Evolutionary conservation across 164 flowering plant species (phyloP).

Genomic region (Berberis thunbergii): DNA sequence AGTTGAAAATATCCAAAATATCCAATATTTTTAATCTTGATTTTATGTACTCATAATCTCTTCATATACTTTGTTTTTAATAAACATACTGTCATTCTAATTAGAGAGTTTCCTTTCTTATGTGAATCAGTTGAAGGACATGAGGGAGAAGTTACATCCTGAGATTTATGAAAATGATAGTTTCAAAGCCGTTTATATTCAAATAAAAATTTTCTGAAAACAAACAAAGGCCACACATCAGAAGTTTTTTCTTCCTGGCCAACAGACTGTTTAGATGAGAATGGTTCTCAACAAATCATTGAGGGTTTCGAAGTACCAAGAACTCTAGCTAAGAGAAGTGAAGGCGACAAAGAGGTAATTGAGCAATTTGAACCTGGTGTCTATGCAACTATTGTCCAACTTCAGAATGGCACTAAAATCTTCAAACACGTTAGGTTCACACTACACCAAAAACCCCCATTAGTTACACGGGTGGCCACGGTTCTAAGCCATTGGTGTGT

Average conservation of each 20-base stretch:
- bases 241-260: conserved; percentile 17
- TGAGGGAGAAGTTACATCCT: conserved; percentile 46
- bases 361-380: conserved; percentile 95
- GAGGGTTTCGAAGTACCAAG: conserved; percentile 22
- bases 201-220: conserved; percentile 35
- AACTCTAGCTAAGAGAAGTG: conserved; percentile 19
- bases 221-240: conserved; percentile 12
- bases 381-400: conserved; percentile 45
- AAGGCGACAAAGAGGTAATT: conserved; percentile 30
- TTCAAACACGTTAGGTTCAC: conserved; percentile 88
- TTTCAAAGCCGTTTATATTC: conserved; percentile 31
- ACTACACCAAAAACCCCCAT: no score
- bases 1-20: no score
- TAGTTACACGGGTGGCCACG: no score
- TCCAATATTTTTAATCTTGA: background rate
- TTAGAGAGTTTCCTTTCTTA: background rate
- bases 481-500: no score
- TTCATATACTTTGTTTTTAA: background rate
- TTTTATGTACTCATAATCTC: background rate
- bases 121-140: conserved; percentile 48
- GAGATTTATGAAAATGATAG: conserved; percentile 37
- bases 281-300: conserved; percentile 17
- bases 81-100: background rate
- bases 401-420: conserved; percentile 47
- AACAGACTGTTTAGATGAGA: conserved; percentile 18